Base-by-base conservation (phyloP, 106 monocot genomes). In the Allium fistulosum region DNA sequence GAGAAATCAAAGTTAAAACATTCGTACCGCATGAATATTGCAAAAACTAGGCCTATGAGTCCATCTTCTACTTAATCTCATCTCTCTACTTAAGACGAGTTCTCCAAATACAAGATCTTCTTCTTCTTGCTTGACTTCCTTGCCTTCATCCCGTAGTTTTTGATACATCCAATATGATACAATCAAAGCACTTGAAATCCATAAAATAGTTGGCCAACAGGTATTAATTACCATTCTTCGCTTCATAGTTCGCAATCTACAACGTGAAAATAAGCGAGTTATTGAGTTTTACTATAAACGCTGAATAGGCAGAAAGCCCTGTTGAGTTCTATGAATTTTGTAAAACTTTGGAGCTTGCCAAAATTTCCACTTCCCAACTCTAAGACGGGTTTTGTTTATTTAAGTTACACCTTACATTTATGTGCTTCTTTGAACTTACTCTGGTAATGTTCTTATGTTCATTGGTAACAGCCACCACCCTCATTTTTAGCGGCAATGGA, bases 401-500 rank as follows among this genome's bases (percentile, higher is more conserved):
- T 53, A 53, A 22, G 9, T 53, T 53, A 53, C 13, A 53, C 52
- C 52, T 53, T 0, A 9, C 1, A 13, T 10, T 51, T 10, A 48
- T 57, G 59, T 11, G n/a, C 17, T 22, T 22, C 22, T 45, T 57
- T 59, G 17, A 48, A 16, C 50, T 51, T 46, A 11, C 18, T 47
- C 37, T 46, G 6, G 27, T 62, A 37, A 12, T 45, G 26, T 62
- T 10, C 11, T 62, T 4, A 15, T 12, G 13, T 10, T 2, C 9
- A 26, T 63, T 71, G 7, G 74, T 22, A 66, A 50, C 79, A 96
- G 96, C 96, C 96, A 65, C 96, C 91, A 17, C 78, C 91, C 64
- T 88, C 91, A 53, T 96, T 96, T 72, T 76, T 92, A 58, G 72
- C 79, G 69, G 86, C 96, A 59, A 96, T 96, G 96, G 91, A 96